Percentiles rank a stretch among this genome's conserved stretches.
Evolutionary conservation across 176 grass and related monocot genomes (phyloP).

Genomic region (Cenchrus fungigraminus): DNA sequence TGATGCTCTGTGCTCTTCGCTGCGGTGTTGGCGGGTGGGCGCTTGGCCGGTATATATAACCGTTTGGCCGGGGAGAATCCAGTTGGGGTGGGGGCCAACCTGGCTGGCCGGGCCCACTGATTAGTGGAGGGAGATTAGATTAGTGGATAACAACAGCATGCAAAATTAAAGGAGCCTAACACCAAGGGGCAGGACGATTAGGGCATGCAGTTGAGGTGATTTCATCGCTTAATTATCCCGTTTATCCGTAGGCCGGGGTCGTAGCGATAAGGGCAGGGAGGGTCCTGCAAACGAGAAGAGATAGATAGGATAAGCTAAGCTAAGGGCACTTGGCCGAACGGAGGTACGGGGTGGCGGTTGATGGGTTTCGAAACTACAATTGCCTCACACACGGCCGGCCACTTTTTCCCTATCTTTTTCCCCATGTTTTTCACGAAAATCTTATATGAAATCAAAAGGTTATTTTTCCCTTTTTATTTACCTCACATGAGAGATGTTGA

Average conservation of each 20-base stretch:
- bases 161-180: too few species aligned
- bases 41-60: slow-evolving; percentile 36
- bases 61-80: not conserved
- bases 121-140: not conserved
- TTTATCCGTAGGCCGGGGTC: not conserved
- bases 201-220: not conserved
- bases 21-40: slow-evolving; percentile 9
- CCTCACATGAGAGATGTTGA: too few species aligned
- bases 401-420: too few species aligned
- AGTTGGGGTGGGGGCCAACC: not conserved
- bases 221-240: not conserved
- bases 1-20: not conserved
- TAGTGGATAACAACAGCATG: not conserved
- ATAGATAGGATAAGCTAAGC: not conserved
- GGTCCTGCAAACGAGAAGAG: not conserved
- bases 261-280: not conserved
- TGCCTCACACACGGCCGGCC: too few species aligned
- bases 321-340: not conserved
- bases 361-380: not conserved
- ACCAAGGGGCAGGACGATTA: not conserved
- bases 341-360: not conserved
- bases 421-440: too few species aligned
- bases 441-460: too few species aligned
- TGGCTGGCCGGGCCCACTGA: too few species aligned
- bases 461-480: too few species aligned